Base-by-base conservation (phyloP, 192 early-diverging fungal genomes). In the Linnemannia exigua region DNA sequence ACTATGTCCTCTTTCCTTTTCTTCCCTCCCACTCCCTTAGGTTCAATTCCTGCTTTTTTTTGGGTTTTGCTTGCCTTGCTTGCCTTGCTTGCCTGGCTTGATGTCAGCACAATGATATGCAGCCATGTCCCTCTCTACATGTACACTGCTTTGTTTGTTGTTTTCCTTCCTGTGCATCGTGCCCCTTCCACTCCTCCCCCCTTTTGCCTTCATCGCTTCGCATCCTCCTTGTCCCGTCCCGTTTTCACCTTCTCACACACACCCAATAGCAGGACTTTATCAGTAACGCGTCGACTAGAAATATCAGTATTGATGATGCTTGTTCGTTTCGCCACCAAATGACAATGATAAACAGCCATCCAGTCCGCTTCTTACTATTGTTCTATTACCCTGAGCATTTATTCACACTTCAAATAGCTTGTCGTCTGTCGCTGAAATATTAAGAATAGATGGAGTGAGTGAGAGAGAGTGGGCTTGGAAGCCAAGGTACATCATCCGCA, bases 261-360 rank as follows among this genome's bases (percentile, higher is more conserved):
- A 31, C 12, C 58, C 58, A 63, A 63, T 63, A 7, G 28, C n/a
- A 31, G 28, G 25, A 14, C 28, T 31, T 63, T 31, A 31, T 63
- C 58, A 31, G 58, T 33, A 54, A 63, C 58, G 58, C 58, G 58
- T 63, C 28, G 14, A 63, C 58, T 63, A 63, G 25, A 25, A 9
- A 22, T 7, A 54, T 20, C n/a, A 22, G n/a, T 54, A 22, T 7
- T 11, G 58, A 63, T 63, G 58, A 63, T n/a, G 28, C 58, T 63
- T 63, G 58, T 63, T 63, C 58, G 58, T 63, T 63, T 63, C 25
- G 58, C 58, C 58, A 63, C 58, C 58, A 63, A 63, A 63, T 63
- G 8, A 2, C 22, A 28, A 63, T 44, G 41, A 44, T 44, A n/a
- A n/a, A n/a, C n/a, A n/a, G n/a, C n/a, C n/a, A n/a, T n/a, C n/a